Evolutionary conservation across 2,329 filamentous ascomycete species (phyloP), one percentile per base, ranked within the genome.

Genomic region (Fusarium nodosum): DNA sequence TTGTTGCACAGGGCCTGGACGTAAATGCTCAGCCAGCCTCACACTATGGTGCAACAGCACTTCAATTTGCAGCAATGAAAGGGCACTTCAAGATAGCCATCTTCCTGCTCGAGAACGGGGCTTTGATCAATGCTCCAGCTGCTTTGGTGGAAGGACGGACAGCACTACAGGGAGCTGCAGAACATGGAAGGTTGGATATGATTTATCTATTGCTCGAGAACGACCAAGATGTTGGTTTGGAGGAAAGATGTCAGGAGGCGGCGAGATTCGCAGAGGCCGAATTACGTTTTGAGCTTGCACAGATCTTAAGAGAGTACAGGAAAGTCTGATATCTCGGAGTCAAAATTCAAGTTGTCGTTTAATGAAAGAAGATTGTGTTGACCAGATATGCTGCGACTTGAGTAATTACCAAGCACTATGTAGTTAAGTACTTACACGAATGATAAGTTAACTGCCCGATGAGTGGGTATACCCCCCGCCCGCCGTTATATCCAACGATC

Each of bases 401-500:
- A 22, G 38, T 39, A 15, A 6, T 16, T 16, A 33, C 31, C 31
- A 33, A 33, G 13, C 31, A 36, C 33, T 9, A 34, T 34, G 15
- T 18, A 8, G 28, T 28, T 28, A 11, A 34, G 34, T n/a, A 20
- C 34, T 42, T 31, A 42, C 6, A 51, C 15, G 15, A 18, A 51
- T 16, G 24, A 22, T 9, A 38, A 12, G 47, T 18, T 16, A 13
- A 51, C 18, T 20, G n/a, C n/a, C n/a, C n/a, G 46, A 24, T 13
- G 13, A 24, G 51, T 60, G 52, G 56, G 20, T 36, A 36, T 26
- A 2, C 26, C 6, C 8, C 2, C 31, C 33, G 22, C 26, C 34
- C 24, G 20, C 60, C 53, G 20, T 51, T 52, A 26, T 53, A 28
- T 41, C 30, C 36, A 65, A 65, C 53, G 41, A 52, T 44, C 45